Conservation (phyloP, 176 grass and related monocot genomes). For the Lolium rigidum region DNA sequence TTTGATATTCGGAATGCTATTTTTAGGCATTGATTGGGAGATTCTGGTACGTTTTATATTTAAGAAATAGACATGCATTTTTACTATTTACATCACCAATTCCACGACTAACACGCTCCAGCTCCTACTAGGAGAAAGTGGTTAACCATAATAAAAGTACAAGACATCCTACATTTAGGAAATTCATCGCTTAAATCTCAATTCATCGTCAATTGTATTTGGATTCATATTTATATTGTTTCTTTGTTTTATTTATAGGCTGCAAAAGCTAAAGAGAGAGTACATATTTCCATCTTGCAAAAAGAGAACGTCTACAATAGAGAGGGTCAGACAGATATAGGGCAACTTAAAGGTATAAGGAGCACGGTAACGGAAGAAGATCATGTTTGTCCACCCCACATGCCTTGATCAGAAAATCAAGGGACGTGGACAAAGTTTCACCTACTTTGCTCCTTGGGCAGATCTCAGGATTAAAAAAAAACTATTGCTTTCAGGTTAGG, state of each 20-base stretch:
- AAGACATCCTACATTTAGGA: too few species aligned
- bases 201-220: not conserved
- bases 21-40: not conserved
- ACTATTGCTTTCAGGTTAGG: not conserved
- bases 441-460: not conserved
- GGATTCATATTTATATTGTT: not conserved
- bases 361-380: not conserved
- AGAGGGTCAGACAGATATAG: not conserved
- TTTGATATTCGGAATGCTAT: not conserved
- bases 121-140: not conserved
- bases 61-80: not conserved
- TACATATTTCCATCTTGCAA: not conserved
- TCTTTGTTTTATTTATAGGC: not conserved
- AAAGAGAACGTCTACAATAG: not conserved
- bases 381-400: not conserved
- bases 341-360: not conserved
- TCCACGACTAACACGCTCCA: not conserved
- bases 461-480: not conserved
- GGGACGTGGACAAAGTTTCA: not conserved
- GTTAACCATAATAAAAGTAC: not conserved
- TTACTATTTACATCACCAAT: not conserved
- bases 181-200: not conserved
- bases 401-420: not conserved
- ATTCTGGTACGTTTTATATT: not conserved
- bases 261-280: slow-evolving; percentile 8